Base-by-base conservation (phyloP, 2,329 filamentous ascomycete genomes). In the Phialophora chinensis region DNA sequence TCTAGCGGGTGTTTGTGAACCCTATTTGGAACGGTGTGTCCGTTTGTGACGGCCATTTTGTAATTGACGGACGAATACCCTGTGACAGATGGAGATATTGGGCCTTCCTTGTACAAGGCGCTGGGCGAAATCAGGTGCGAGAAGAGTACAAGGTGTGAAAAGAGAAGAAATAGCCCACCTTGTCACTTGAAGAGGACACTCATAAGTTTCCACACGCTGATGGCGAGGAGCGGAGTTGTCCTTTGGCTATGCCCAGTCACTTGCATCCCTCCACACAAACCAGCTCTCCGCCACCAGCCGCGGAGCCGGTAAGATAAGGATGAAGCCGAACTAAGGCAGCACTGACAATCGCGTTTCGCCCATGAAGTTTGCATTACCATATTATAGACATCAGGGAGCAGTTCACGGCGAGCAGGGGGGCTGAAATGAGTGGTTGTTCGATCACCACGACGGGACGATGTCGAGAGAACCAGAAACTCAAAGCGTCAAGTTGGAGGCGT, bases 1-100 rank as follows among this genome's bases (percentile, higher is more conserved):
- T 85, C 84, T 77, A 87, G 79, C n/a, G 85, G 85, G 69, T 85
- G 83, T 35, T 76, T 78, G 35, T 62, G 49, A 4, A 35, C 35
- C 55, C 42, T 38, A 27, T 64, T 57, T 31, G 63, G 50, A 4
- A 63, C 60, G 3, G 61, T 56, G 33, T 60, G 62, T 6, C 63
- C 66, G 31, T 66, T 65, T 5, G 60, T 50, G 20, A 49, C 54
- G 23, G 38, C 25, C 66, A 65, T 64, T 10, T 53, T 59, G 27
- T 42, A 33, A 17, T 8, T 14, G 20, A 53, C 7, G 0, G 20
- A 29, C 4, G 20, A 53, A 14, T 53, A 53, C 11, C 20, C 2
- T 8, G 12, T 6, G 25, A 33, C 17, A 55, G 53, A n/a, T 17
- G 4, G 53, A 20, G 17, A 20, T 8, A 1, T 35, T 35, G 29